phyloP scores from a whole-genome alignment of 495 filamentous ascomycete species.

The Aspergillus ostianus region DNA sequence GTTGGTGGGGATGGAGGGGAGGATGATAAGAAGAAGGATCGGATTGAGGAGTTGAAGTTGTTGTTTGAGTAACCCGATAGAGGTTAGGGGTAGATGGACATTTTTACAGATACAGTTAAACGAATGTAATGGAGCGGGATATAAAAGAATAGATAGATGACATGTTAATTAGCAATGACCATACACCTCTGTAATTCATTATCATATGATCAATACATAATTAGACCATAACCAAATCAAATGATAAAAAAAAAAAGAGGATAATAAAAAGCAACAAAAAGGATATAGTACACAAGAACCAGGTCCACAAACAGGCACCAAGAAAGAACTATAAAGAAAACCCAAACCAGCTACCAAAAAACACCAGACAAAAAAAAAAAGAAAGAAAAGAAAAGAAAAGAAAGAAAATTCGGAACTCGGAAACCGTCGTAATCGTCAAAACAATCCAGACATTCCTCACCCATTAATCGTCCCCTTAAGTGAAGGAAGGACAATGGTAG shows the following conservation, averaged over 20 bases:
- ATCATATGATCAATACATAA: not conserved
- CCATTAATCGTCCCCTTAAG: too few relatives aligned
- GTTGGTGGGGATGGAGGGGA: conserved; percentile 63
- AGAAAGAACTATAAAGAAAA: too few relatives aligned
- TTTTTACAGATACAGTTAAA: not conserved
- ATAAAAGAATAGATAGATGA: too few relatives aligned
- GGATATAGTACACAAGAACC: not conserved
- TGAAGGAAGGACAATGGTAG: not conserved
- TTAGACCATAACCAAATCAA: not conserved
- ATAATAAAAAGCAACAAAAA: too few relatives aligned
- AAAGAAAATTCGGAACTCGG: not conserved
- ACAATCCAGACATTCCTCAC: too few relatives aligned
- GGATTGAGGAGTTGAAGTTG: conserved; percentile 92
- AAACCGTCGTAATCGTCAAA: not conserved
- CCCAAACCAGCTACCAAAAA: not conserved
- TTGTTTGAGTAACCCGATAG: conserved; percentile 63
- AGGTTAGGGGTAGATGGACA: too few relatives aligned
- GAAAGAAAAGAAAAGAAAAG: not conserved
- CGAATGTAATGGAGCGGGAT: not conserved
- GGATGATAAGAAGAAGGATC: conserved; percentile 85
- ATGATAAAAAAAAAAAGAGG: not conserved
- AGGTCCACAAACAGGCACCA: too few relatives aligned
- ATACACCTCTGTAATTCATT: too few relatives aligned
- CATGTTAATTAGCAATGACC: too few relatives aligned
- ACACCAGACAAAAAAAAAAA: not conserved